Percentiles rank a stretch among this genome's conserved stretches.
These are phyloP conservation scores for Pseudogymnoascus sp. DNA, from an alignment of 2,329 filamentous ascomycete genomes.

Conservation along the genomic window DNA sequence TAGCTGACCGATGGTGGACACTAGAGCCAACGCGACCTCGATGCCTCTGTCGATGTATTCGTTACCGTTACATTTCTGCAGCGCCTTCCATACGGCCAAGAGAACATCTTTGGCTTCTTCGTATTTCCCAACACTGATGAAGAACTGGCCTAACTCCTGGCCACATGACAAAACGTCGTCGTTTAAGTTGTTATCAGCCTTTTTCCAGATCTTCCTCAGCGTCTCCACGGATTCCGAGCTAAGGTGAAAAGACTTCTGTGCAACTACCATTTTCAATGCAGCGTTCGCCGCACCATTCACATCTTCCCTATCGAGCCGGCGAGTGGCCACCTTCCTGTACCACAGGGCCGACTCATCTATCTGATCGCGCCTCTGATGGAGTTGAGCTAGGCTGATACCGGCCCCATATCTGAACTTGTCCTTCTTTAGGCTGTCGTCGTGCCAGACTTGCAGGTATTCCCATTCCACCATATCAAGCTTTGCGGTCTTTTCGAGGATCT, in stretches of 20 bases:
- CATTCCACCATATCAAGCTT: not conserved
- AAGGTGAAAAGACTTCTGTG: not conserved
- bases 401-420: not conserved
- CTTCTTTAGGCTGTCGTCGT: not conserved
- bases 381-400: not conserved
- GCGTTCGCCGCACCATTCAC: not conserved
- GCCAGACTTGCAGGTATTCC: not conserved
- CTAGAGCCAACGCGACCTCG: not conserved
- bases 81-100: not conserved
- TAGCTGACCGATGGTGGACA: not conserved
- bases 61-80: not conserved
- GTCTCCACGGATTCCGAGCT: not conserved
- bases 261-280: not conserved
- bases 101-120: not conserved
- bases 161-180: not conserved
- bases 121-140: not conserved
- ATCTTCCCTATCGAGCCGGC: not conserved
- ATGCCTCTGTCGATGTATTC: not conserved
- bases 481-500: not conserved
- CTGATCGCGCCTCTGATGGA: not conserved
- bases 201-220: not conserved
- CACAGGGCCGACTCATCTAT: not conserved
- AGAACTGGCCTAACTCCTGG: not conserved
- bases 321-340: not conserved
- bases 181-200: not conserved